phyloP scores from a whole-genome alignment of 108 stramenopile genomes.

The Skeletonema potamos region DNA sequence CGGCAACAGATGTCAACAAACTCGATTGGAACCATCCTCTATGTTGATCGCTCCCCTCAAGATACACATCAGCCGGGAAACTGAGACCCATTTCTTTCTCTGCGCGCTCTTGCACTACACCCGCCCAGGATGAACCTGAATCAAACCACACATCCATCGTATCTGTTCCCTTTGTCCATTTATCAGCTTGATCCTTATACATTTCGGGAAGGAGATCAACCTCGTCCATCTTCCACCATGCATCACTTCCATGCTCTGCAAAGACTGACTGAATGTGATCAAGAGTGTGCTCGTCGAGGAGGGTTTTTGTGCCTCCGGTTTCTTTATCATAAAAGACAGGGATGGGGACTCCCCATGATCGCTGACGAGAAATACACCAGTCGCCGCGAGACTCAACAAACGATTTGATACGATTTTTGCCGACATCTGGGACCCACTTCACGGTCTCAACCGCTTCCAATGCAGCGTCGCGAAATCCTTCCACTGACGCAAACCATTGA shows the following conservation, averaged over 20 bases:
- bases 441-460: slow-evolving; percentile 89
- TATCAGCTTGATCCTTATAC: slow-evolving; percentile 82
- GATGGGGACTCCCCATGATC: slow-evolving; percentile 99
- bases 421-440: slow-evolving; percentile 93
- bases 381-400: slow-evolving; percentile 88
- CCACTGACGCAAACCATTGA: slow-evolving; percentile 99
- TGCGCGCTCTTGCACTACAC: slow-evolving; percentile 82
- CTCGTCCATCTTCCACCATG: slow-evolving; percentile 94
- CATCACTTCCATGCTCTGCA: slow-evolving; percentile 92
- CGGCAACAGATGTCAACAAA: slow-evolving; percentile 94
- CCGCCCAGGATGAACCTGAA: slow-evolving; percentile 97
- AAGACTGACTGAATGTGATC: slow-evolving; percentile 83
- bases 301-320: slow-evolving; percentile 76
- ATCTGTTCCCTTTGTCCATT: slow-evolving; percentile 96
- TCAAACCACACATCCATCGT: slow-evolving; percentile 99
- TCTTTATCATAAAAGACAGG: slow-evolving; percentile 94
- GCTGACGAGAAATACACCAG: slow-evolving; percentile 99
- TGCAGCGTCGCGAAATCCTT: slow-evolving; percentile 89
- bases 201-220: slow-evolving; percentile 88
- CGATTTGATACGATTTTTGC: slow-evolving; percentile 90
- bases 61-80: slow-evolving; percentile 91
- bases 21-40: slow-evolving; percentile 99
- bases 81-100: slow-evolving; percentile 63
- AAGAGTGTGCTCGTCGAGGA: slow-evolving; percentile 88
- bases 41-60: slow-evolving; percentile 96